phyloP scores from a whole-genome alignment of 345 rosid species.

The Arabidopsis suecica region DNA sequence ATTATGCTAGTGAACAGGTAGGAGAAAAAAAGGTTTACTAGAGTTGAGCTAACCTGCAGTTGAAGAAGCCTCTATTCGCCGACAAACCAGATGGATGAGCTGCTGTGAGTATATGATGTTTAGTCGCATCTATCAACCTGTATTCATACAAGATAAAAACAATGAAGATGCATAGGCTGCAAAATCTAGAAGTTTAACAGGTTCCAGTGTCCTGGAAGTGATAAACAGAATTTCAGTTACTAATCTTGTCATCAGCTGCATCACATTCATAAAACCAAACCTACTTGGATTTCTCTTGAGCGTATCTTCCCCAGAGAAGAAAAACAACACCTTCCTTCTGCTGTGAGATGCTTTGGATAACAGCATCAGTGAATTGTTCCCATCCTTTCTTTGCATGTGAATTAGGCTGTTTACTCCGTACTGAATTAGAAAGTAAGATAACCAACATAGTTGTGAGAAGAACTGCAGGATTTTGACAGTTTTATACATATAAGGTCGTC shows the following conservation, averaged over 20 bases:
- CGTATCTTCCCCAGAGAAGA: constrained; percentile 96
- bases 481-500: neutral
- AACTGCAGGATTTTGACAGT: neutral
- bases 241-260: constrained; percentile 6
- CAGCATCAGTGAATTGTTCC: constrained; percentile 96
- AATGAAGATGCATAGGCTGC: constrained; percentile 13
- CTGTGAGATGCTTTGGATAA: constrained; percentile 74
- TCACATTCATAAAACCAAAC: constrained; percentile 19
- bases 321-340: constrained; percentile 92
- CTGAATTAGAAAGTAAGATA: constrained; percentile 49
- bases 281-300: constrained; percentile 86
- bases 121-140: constrained; percentile 87
- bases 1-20: neutral
- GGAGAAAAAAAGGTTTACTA: constrained; percentile 5
- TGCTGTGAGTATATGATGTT: constrained; percentile 91
- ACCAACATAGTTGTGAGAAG: constrained; percentile 7
- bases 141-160: constrained; percentile 17
- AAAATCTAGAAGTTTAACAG: constrained; percentile 7
- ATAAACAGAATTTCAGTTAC: neutral
- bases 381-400: constrained; percentile 99
- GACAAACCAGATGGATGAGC: constrained; percentile 99
- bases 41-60: constrained; percentile 76
- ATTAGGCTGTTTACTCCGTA: constrained; percentile 82
- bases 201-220: neutral
- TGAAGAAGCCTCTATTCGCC: constrained; percentile 92